Base-by-base conservation (phyloP, 2,329 filamentous ascomycete genomes). In the Mycosphaerella sp. region DNA sequence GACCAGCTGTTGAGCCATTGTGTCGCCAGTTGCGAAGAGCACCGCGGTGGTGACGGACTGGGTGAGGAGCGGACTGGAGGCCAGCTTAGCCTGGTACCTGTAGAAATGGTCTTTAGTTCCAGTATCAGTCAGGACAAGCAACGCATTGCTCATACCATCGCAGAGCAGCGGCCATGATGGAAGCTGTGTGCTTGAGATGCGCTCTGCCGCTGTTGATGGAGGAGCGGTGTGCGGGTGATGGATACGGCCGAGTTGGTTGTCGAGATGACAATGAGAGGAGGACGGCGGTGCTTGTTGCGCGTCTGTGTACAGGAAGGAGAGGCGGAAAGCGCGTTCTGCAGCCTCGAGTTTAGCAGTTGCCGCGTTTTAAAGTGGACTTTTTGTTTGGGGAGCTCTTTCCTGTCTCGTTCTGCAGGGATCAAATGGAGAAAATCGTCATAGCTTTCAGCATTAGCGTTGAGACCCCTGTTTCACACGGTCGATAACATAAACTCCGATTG, bases 11-110 rank as follows among this genome's bases (percentile, higher is more conserved):
- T 98, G 93, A 38, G 93, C 89, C 62, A 95, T 84, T 57, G 86
- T 78, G 74, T 98, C 93, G 66, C 93, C 93, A 11, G 90, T 88
- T 55, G 87, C 91, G 70, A 97, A 98, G 59, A 98, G 84, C 56
- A 97, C 80, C 46, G 89, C 87, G 39, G 92, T 96, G 53, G 90
- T 95, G 65, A 95, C 76, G 69, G 86, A 88, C 77, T 95, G 89
- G 9, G 92, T 97, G 67, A 96, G 82, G 64, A 97, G 77, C 56
- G 92, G 92, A 68, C 87, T 82, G 66, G 83, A 81, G 64, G 86
- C 85, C 69, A 96, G 79, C 72, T 83, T 87, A 68, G 82, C 78
- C 74, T 95, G 89, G 76, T 97, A 97, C 90, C 91, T 83, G 63
- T 8, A 32, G 40, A 6, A 5, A 14, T 41, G 10, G 31, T 42